Evolutionary conservation across 495 filamentous ascomycete genomes (phyloP).

Genomic region (Xylaria venustula): DNA sequence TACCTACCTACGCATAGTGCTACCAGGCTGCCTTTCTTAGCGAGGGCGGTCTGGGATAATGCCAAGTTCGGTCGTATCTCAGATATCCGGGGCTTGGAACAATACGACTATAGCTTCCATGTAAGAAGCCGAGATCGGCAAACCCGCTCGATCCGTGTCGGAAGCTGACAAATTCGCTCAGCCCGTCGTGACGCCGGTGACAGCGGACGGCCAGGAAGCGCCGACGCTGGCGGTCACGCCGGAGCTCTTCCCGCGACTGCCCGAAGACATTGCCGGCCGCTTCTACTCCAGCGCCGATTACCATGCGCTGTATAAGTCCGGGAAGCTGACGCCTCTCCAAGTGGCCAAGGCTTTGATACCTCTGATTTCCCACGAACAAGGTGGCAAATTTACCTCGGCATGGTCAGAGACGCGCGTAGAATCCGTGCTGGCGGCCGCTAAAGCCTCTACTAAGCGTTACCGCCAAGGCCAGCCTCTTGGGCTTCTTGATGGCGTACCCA

Average conservation of each 20-base stretch:
- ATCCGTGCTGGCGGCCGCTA: constrained; percentile 62
- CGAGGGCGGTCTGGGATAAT: constrained; percentile 60
- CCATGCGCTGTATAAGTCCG: constrained; percentile 66
- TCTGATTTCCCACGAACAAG: constrained; percentile 60
- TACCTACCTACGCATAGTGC: too few relatives aligned
- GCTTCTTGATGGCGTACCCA: constrained; percentile 78
- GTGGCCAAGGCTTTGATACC: constrained; percentile 71
- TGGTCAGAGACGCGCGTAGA: constrained; percentile 61
- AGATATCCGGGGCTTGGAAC: constrained; percentile 55
- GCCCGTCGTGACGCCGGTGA: constrained; percentile 78
- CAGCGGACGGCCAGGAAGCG: constrained; percentile 23
- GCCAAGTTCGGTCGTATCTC: constrained; percentile 68
- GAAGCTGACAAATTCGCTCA: constrained; percentile 11
- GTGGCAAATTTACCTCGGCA: constrained; percentile 63
- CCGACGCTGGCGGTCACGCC: constrained; percentile 32
- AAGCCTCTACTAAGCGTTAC: constrained; percentile 69
- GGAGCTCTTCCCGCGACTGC: constrained; percentile 31
- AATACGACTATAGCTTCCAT: constrained; percentile 62
- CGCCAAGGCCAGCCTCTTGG: constrained; percentile 60
- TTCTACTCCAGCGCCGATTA: constrained; percentile 78
- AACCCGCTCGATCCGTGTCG: background rate
- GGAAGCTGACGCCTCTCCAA: constrained; percentile 65
- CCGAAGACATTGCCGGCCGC: constrained; percentile 38
- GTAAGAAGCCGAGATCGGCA: constrained; percentile 15
- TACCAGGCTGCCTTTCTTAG: constrained; percentile 21